These are phyloP conservation scores for Talaromyces sp. DNA, from an alignment of 2,329 filamentous ascomycete genomes.

Conservation along the genomic window DNA sequence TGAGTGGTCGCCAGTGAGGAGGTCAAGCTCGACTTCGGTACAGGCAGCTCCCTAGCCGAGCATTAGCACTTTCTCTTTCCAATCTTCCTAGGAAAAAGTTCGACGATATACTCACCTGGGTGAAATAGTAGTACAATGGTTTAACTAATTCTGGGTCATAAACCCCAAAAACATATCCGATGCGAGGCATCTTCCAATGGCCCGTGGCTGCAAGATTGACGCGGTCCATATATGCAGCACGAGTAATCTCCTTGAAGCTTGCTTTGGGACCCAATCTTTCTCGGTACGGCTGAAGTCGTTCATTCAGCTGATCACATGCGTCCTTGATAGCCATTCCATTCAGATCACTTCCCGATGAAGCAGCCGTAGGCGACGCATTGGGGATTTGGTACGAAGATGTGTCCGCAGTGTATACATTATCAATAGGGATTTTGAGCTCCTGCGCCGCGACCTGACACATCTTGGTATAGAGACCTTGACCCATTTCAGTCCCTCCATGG, in stretches of 20 bases:
- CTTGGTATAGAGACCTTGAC: slow-evolving; percentile 94
- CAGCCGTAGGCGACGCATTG: slow-evolving; percentile 88
- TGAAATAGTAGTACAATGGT: slow-evolving; percentile 99
- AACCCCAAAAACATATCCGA: slow-evolving; percentile 88
- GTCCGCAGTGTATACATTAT: slow-evolving; percentile 83
- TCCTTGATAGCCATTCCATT: slow-evolving; percentile 96
- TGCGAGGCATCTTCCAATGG: slow-evolving; percentile 96
- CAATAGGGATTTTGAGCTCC: slow-evolving; percentile 73
- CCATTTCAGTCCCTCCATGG: slow-evolving; percentile 97
- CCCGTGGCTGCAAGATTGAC: slow-evolving; percentile 98
- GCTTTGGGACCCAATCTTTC: slow-evolving; percentile 68
- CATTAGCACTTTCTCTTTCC: not conserved
- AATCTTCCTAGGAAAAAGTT: not conserved
- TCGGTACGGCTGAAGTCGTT: slow-evolving; percentile 77
- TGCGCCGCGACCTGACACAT: slow-evolving; percentile 95
- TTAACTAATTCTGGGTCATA: slow-evolving; percentile 61
- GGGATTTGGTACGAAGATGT: slow-evolving; percentile 94
- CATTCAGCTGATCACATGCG: slow-evolving; percentile 84
- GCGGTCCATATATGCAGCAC: slow-evolving; percentile 91
- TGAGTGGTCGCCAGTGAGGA: slow-evolving; percentile 90
- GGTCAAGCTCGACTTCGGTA: slow-evolving; percentile 90
- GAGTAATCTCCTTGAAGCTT: slow-evolving; percentile 81
- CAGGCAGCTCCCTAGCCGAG: slow-evolving; percentile 68
- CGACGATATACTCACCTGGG: slow-evolving; percentile 49
- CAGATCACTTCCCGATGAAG: slow-evolving; percentile 87